Evolutionary conservation across 768 basidiomycete genomes (phyloP).

Genomic region (Rhodotorula taiwanensis): DNA sequence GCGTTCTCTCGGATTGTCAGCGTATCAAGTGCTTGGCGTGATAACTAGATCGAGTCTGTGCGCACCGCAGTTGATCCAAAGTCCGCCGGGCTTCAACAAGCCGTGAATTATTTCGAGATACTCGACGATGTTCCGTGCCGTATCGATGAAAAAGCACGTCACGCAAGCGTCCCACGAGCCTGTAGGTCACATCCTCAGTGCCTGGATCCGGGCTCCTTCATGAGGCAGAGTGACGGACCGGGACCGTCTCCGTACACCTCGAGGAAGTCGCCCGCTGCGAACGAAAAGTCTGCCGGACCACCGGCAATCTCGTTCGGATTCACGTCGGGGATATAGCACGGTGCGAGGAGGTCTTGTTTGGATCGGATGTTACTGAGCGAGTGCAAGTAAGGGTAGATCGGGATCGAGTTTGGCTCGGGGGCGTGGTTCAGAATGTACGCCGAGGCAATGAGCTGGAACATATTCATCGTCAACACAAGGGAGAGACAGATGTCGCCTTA

Average conservation of each 20-base stretch:
- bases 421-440: slow-evolving; percentile 82
- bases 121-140: slow-evolving; percentile 84
- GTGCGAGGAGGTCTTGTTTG: slow-evolving; percentile 57
- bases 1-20: background rate
- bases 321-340: slow-evolving; percentile 74
- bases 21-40: background rate
- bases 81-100: slow-evolving; percentile 73
- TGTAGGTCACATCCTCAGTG: background rate
- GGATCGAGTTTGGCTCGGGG: slow-evolving; percentile 59
- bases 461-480: background rate
- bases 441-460: slow-evolving; percentile 60
- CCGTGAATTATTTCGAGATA: slow-evolving; percentile 80
- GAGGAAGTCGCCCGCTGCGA: slow-evolving; percentile 69
- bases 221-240: background rate
- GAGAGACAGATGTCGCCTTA: background rate
- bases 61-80: slow-evolving; percentile 83
- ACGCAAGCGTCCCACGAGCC: slow-evolving; percentile 81
- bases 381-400: slow-evolving; percentile 82
- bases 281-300: slow-evolving; percentile 60
- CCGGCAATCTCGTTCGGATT: slow-evolving; percentile 63
- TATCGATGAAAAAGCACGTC: slow-evolving; percentile 97
- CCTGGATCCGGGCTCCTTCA: background rate
- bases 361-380: slow-evolving; percentile 76
- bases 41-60: background rate
- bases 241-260: slow-evolving; percentile 44